phyloP scores from a whole-genome alignment of 768 basidiomycete genomes.

The Auriscalpium orientale region DNA sequence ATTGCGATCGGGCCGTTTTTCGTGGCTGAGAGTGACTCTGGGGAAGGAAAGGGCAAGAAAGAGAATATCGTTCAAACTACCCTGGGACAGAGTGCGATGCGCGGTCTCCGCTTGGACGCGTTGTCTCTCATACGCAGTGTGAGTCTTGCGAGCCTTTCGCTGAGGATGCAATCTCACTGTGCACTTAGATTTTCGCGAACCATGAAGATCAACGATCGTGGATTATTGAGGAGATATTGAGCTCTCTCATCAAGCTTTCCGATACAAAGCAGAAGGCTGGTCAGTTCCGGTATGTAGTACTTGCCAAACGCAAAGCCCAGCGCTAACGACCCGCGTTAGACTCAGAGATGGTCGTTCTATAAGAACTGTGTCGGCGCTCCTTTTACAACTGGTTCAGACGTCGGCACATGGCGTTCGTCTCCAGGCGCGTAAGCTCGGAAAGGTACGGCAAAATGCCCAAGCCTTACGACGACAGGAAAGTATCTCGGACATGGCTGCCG shows the following conservation, averaged over 20 bases:
- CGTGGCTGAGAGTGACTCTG: conserved; percentile 60
- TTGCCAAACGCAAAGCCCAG: not conserved
- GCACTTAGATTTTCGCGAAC: conserved; percentile 75
- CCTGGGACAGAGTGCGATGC: conserved; percentile 73
- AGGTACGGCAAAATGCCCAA: conserved; percentile 51
- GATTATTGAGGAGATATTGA: conserved; percentile 97
- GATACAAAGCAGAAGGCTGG: conserved; percentile 87
- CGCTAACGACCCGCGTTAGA: conserved; percentile 32
- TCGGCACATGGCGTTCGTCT: conserved; percentile 82
- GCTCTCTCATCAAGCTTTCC: conserved; percentile 82
- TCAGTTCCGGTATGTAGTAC: conserved; percentile 69
- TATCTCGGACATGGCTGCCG: conserved; percentile 29
- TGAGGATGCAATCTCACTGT: conserved; percentile 2
- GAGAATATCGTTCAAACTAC: conserved; percentile 53
- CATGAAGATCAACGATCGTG: conserved; percentile 87
- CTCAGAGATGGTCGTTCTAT: conserved; percentile 87
- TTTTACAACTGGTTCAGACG: conserved; percentile 95
- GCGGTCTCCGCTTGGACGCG: conserved; percentile 74
- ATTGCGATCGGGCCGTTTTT: conserved; percentile 94
- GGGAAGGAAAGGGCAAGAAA: conserved; percentile 50
- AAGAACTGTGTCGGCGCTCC: conserved; percentile 85
- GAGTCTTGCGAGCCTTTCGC: conserved; percentile 22
- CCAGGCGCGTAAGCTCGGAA: conserved; percentile 56
- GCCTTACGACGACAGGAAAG: conserved; percentile 61
- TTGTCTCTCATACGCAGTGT: conserved; percentile 81